Percentiles rank a stretch among this genome's conserved stretches.
Evolutionary conservation across 495 filamentous ascomycete species (phyloP).

Genomic region (Penicillium robsamsonii): DNA sequence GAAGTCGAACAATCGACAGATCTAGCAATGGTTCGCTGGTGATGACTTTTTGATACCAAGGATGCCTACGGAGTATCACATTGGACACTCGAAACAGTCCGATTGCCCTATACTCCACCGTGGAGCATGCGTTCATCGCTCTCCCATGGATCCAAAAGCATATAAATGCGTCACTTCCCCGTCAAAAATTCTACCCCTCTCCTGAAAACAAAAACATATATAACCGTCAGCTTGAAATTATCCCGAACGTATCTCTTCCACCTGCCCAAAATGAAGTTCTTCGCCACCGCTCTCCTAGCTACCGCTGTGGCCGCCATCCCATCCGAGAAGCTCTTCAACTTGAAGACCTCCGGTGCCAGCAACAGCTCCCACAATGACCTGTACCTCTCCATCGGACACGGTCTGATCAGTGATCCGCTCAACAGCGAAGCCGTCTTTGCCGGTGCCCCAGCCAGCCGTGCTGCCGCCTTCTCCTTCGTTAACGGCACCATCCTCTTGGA

Average conservation of each 20-base stretch:
- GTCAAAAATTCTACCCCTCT: not conserved
- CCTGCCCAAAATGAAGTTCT: constrained; percentile 25
- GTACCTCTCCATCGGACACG: constrained; percentile 15
- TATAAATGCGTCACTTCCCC: constrained; percentile 9
- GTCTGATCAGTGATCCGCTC: constrained; percentile 16
- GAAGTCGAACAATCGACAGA: not conserved
- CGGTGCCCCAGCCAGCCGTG: constrained; percentile 5
- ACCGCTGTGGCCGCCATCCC: constrained; percentile 18
- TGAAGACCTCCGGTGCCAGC: constrained; percentile 19
- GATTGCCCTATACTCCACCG: constrained; percentile 5
- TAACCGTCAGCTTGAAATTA: not conserved
- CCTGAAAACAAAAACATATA: not conserved
- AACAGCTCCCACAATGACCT: constrained; percentile 17
- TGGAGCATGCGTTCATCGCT: constrained; percentile 4
- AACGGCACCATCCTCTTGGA: constrained; percentile 21
- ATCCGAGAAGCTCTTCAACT: constrained; percentile 21
- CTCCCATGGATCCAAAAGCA: not conserved
- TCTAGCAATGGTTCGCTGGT: not conserved
- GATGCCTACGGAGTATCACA: not conserved
- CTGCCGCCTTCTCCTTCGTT: constrained; percentile 17
- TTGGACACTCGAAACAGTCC: not conserved
- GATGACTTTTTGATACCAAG: not conserved
- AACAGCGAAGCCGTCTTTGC: constrained; percentile 25
- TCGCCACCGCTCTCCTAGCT: constrained; percentile 20
- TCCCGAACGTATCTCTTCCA: not conserved